Evolutionary conservation across 768 basidiomycete species (phyloP), one percentile per base, ranked within the genome.

Genomic region (Naematelia aurantialba): DNA sequence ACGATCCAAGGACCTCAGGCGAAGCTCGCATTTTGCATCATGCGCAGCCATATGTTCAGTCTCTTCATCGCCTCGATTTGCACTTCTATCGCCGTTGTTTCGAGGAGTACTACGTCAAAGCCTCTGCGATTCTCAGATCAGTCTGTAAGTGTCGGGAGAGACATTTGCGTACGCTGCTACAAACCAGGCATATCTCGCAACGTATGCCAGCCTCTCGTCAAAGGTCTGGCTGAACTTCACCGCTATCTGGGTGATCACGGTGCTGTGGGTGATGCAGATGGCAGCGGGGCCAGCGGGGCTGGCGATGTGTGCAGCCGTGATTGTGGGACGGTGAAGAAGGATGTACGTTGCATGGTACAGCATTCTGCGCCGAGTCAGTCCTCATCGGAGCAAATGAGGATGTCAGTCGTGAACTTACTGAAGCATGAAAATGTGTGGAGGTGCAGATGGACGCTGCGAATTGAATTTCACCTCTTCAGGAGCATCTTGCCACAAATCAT

Each of bases 341-440:
- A 59, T 59, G 31, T 52, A 59, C 4, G 58, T 44, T 10, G 58
- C 58, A 17, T 59, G 50, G 30, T 52, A 59, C 17, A 59, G 45
- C 58, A 59, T 59, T 44, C 58, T 59, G 39, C 21, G 24, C 31
- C 25, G 21, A 26, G 14, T 45, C 14, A 19, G n/a, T 12, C 21
- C 34, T 4, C 2, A 14, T 1, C 4, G 1, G 2, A n/a, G n/a
- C n/a, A n/a, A n/a, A n/a, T n/a, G n/a, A n/a, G n/a, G n/a, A n/a
- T n/a, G n/a, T n/a, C n/a, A n/a, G n/a, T n/a, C n/a, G n/a, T n/a
- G n/a, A n/a, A 59, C 58, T 59, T 26, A 59, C 58, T 52, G 39
- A 26, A 59, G 45, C 31, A 52, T 44, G 25, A 52, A 59, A n/a
- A 59, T 21, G 42, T 53, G 47, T 19, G 58, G 58, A 13, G 58